phyloP scores from a whole-genome alignment of 306 rosid genomes.

The Leucaena leucocephala region DNA sequence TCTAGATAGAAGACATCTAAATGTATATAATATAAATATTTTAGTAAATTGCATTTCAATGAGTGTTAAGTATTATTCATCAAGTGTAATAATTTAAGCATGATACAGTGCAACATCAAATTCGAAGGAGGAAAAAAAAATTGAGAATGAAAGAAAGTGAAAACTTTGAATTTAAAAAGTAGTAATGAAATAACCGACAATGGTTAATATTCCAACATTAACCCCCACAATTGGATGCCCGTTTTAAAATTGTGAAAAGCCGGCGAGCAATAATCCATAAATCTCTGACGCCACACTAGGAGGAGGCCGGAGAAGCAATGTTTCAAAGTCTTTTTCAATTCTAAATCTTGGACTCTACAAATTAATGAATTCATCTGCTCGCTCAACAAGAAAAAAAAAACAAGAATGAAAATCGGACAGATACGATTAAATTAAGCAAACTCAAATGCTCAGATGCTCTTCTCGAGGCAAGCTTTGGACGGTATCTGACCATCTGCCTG shows the following conservation, averaged over 20 bases:
- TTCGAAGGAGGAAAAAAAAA: too few species aligned
- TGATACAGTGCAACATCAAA: too few species aligned
- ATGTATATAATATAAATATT: too few species aligned
- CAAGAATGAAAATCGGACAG: slow-evolving; percentile 14
- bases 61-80: too few species aligned
- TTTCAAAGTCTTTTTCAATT: slow-evolving; percentile 11
- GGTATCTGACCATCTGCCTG: slow-evolving; percentile 97
- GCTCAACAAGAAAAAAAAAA: slow-evolving; percentile 39
- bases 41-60: too few species aligned
- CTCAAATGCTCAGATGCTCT: slow-evolving; percentile 79
- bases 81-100: too few species aligned
- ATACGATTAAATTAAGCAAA: slow-evolving; percentile 28
- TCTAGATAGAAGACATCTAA: too few species aligned
- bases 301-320: slow-evolving; percentile 1
- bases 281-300: neutral
- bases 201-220: neutral
- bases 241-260: neutral
- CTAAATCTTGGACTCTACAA: slow-evolving; percentile 27
- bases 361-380: slow-evolving; percentile 35
- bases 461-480: slow-evolving; percentile 96
- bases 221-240: neutral
- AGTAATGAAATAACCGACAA: neutral
- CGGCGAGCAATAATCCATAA: neutral
- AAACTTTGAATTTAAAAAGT: neutral
- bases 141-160: too few species aligned